Conservation (phyloP, 176 grass and related monocot genomes). For the Tillandsia leiboldiana region DNA sequence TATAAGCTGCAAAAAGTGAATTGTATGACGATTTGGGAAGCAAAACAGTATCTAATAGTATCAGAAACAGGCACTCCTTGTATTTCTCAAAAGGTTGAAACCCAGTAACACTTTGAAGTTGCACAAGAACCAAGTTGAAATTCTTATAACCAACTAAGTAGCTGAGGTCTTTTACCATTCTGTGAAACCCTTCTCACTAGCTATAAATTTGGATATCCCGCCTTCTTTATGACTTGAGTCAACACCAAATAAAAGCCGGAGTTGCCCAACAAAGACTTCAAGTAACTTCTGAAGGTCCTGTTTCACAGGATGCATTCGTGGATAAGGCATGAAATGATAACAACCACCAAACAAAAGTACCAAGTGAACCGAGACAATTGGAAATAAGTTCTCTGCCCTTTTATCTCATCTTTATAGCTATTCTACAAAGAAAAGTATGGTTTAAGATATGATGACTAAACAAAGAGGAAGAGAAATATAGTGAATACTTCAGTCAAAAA, state of each 20-base stretch:
- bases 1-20: neutral
- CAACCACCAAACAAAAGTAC: neutral
- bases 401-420: no score
- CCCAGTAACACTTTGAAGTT: no score
- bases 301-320: constrained; percentile 20
- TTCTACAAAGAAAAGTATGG: no score
- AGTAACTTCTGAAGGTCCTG: constrained; percentile 86
- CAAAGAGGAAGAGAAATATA: neutral
- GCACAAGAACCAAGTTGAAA: neutral
- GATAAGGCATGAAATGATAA: neutral
- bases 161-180: constrained; percentile 58
- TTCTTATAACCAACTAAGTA: neutral
- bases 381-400: neutral
- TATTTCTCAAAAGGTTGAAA: no score
- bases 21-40: neutral
- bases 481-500: no score
- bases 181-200: constrained; percentile 77
- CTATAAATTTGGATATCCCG: constrained; percentile 45
- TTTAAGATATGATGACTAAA: no score
- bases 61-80: neutral
- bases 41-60: neutral
- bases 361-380: neutral
- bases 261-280: constrained; percentile 79
- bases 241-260: constrained; percentile 88
- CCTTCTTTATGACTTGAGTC: constrained; percentile 40